Conservation (phyloP, 139 green algal genomes). For the Auxenochlorella protothecoides region DNA sequence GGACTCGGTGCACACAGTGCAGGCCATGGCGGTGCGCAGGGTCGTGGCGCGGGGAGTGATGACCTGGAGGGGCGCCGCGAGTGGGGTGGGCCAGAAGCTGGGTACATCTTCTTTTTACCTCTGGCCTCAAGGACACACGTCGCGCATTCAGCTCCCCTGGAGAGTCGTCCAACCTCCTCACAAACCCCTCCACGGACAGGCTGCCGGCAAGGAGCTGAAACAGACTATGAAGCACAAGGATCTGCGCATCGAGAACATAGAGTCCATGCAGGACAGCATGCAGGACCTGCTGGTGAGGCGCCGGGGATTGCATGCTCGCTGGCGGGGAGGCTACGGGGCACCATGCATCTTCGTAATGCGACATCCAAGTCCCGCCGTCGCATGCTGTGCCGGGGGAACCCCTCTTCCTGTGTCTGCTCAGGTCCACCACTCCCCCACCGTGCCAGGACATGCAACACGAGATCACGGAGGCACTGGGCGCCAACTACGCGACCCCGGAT, state of each 20-base stretch:
- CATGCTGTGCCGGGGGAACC: not conserved
- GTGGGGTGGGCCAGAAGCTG: not conserved
- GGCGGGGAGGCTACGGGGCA: too few relatives aligned
- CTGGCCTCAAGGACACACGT: not conserved
- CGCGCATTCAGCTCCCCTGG: too few relatives aligned
- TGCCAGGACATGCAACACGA: conserved; percentile 76
- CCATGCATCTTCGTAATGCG: not conserved
- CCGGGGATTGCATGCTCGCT: not conserved
- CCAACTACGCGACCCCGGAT: conserved; percentile 78
- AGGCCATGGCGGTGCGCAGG: conserved; percentile 21
- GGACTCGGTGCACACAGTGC: conserved; percentile 46
- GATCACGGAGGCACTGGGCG: conserved; percentile 81
- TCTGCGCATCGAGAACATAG: conserved; percentile 91
- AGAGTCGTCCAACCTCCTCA: too few relatives aligned
- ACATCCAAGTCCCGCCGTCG: not conserved
- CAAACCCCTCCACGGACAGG: conserved; percentile 14
- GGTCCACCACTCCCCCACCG: not conserved
- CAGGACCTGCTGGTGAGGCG: conserved; percentile 72
- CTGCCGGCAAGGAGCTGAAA: conserved; percentile 81
- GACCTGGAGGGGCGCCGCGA: too few relatives aligned
- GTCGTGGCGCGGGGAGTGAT: not conserved
- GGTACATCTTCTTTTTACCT: not conserved
- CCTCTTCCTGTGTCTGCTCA: not conserved
- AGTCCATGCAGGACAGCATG: conserved; percentile 93
- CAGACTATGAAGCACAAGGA: conserved; percentile 75